These are phyloP conservation scores for Carallia pectinifolia DNA, from an alignment of 345 rosid genomes.

Conservation along the genomic window DNA sequence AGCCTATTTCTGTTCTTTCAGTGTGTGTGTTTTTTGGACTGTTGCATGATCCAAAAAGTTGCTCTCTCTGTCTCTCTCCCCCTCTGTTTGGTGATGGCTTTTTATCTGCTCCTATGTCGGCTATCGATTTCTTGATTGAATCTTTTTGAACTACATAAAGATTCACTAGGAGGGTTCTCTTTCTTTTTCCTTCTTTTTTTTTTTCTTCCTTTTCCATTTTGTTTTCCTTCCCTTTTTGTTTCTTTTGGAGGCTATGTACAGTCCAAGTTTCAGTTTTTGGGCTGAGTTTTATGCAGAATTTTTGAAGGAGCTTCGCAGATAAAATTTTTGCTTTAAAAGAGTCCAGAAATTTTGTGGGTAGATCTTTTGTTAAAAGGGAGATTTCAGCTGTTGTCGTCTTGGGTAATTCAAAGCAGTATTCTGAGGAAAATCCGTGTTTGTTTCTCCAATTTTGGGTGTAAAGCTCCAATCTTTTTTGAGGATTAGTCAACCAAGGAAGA, in stretches of 20 bases:
- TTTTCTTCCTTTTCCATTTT: not conserved
- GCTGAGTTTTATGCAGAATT: not conserved
- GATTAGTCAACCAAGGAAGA: not conserved
- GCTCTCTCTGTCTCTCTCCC: constrained; percentile 15
- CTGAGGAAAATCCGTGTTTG: not conserved
- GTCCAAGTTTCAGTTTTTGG: not conserved
- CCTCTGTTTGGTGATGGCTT: constrained; percentile 14
- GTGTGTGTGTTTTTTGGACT: constrained; percentile 39
- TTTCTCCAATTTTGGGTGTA: constrained; percentile 4
- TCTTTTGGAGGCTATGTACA: not conserved
- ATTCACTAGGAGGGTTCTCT: constrained; percentile 19
- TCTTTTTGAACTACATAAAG: constrained; percentile 32
- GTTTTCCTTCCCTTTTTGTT: not conserved
- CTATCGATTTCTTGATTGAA: constrained; percentile 46
- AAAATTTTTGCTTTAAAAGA: not conserved
- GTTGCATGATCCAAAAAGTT: constrained; percentile 46
- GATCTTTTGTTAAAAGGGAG: not conserved
- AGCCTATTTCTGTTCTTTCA: constrained; percentile 26
- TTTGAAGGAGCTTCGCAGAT: not conserved
- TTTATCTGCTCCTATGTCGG: constrained; percentile 49
- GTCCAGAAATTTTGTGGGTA: not conserved
- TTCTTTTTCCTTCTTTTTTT: not conserved
- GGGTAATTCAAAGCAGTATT: constrained; percentile 4
- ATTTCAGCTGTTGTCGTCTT: not conserved
- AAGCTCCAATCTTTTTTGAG: not conserved